Base-by-base conservation (phyloP, 1,284 basidiomycete species). In the Cutaneotrichosporon arboriforme region DNA sequence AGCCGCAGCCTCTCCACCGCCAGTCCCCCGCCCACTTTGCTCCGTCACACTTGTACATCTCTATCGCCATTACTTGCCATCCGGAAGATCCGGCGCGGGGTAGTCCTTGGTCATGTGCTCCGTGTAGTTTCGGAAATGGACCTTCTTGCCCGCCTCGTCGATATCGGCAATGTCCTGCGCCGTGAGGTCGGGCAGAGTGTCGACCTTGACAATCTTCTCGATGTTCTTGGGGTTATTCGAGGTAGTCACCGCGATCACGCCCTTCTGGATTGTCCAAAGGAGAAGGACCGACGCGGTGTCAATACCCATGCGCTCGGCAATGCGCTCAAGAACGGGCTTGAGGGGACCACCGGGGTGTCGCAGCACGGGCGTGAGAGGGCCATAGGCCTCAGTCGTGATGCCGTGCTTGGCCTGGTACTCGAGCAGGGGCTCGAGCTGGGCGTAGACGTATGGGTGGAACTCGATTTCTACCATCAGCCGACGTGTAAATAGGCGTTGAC, bases 381-480 rank as follows among this genome's bases (percentile, higher is more conserved):
- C 84, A 61, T 84, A 90, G 0, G 86, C 83, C 22, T 81, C 80
- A 10, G 81, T 79, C 12, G 79, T 74, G 61, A 89, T 89, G 41
- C 80, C 80, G 61, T 85, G 76, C 61, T 84, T 71, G 60, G 78
- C 74, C 62, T 81, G 77, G 41, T 82, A 76, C 38, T 80, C 79
- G 44, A 84, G 70, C 33, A 85, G 77, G 0, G 83, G 79, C 49
- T 80, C 74, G 3, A 81, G 74, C 3, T 82, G 81, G 50, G 82
- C 80, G 75, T 81, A 83, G 23, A 88, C 75, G 66, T 87, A 86
- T 12, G 87, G 86, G 67, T 90, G 87, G 51, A 83, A 80, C 68
- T 89, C 86, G 40, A 88, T 80, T 84, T 84, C 51, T 47, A 38
- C 21, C 44, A n/a, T 9, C 15, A 13, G 2, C 35, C 39, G 18